Percentiles rank a stretch among this genome's conserved stretches.
Evolutionary conservation across 2,329 filamentous ascomycete genomes (phyloP).

Genomic region (Monilinia fructigena): DNA sequence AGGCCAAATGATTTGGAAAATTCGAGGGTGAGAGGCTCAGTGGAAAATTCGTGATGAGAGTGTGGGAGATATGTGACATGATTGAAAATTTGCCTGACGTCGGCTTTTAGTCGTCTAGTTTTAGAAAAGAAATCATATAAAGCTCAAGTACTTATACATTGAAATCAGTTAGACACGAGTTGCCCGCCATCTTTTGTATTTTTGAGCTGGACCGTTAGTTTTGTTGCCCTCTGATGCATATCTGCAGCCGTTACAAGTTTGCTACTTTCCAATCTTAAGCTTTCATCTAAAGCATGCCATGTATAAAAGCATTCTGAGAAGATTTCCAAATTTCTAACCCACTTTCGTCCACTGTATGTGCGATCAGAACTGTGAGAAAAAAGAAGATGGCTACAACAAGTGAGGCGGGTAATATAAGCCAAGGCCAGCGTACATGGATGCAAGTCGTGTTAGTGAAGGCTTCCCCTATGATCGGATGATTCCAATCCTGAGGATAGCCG

Average conservation of each 20-base stretch:
- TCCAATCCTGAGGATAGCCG: background rate
- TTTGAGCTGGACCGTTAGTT: background rate
- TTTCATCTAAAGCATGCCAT: background rate
- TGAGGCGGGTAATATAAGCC: background rate
- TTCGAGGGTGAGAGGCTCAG: background rate
- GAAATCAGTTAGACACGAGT: too few species aligned
- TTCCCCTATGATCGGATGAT: background rate
- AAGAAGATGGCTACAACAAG: too few species aligned
- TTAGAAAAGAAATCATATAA: too few species aligned
- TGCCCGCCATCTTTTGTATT: background rate
- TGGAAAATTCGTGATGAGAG: background rate
- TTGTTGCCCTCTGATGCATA: background rate
- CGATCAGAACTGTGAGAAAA: background rate
- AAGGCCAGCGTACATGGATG: background rate
- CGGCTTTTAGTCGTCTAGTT: too few species aligned
- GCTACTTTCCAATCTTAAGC: background rate
- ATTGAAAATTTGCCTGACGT: background rate
- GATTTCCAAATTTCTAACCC: background rate
- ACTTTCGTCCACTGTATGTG: background rate
- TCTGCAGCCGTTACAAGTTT: background rate
- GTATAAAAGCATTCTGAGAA: background rate
- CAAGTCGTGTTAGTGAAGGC: too few species aligned
- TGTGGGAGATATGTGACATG: background rate
- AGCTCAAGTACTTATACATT: too few species aligned
- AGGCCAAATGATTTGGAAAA: constrained; percentile 7